phyloP scores from a whole-genome alignment of 768 basidiomycete species.

The Suillus fuscotomentosus region DNA sequence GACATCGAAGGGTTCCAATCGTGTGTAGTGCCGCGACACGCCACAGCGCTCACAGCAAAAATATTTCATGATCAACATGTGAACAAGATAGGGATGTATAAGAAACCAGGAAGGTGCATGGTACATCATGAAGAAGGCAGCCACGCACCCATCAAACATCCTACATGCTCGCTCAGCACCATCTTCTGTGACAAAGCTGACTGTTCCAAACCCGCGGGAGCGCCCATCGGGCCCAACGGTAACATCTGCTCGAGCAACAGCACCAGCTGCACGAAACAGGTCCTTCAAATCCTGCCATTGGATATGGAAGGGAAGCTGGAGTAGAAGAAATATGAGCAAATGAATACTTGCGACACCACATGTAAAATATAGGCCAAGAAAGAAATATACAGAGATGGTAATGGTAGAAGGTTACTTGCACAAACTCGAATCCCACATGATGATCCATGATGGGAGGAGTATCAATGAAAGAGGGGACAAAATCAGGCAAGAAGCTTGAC shows the following conservation, averaged over 20 bases:
- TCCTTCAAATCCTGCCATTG: slow-evolving; percentile 99
- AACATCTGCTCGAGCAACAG: slow-evolving; percentile 88
- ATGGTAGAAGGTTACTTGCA: background rate
- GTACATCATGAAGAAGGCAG: background rate
- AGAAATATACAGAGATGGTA: background rate
- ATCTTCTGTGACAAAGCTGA: slow-evolving; percentile 76
- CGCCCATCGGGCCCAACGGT: slow-evolving; percentile 85
- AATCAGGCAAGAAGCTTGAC: background rate
- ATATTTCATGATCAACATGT: background rate
- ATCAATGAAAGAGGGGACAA: slow-evolving; percentile 2
- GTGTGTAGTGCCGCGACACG: background rate
- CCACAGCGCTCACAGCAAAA: background rate
- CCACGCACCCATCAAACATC: slow-evolving; percentile 86
- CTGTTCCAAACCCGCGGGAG: slow-evolving; percentile 91
- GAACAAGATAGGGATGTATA: background rate
- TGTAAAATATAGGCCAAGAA: background rate
- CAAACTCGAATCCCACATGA: background rate
- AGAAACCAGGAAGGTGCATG: background rate
- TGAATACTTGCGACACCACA: background rate
- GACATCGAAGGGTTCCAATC: background rate
- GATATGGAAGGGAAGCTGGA: slow-evolving; percentile 84
- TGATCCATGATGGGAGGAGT: background rate
- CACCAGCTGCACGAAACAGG: slow-evolving; percentile 87
- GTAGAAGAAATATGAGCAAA: background rate
- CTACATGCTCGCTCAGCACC: slow-evolving; percentile 84